Evolutionary conservation across 345 rosid species (phyloP).

Genomic region (Eucalyptus caleyi): DNA sequence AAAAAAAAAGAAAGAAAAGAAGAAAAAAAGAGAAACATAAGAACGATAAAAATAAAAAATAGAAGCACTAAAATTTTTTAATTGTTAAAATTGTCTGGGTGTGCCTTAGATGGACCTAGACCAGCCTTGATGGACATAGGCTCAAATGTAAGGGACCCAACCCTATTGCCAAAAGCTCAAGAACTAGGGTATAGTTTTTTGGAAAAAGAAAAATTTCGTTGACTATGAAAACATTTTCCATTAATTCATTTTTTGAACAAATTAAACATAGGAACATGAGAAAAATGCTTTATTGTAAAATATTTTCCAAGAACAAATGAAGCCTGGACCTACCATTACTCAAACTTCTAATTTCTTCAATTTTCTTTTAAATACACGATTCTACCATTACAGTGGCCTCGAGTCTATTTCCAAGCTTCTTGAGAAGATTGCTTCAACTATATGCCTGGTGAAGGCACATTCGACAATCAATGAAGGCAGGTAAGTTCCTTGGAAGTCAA

Average conservation of each 20-base stretch:
- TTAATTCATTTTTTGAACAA: rapidly evolving
- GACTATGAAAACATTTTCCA: no score
- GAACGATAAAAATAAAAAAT: no score
- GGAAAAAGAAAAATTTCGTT: no score
- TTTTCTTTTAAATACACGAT: no score
- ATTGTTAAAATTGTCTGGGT: rapidly evolving
- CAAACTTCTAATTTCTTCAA: rapidly evolving
- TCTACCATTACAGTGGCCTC: no score
- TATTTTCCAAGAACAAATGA: rapidly evolving
- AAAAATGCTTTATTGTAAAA: rapidly evolving
- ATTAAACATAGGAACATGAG: no score
- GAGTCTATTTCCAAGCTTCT: no score
- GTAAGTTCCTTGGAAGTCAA: not conserved
- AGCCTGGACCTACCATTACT: rapidly evolving
- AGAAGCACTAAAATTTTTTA: rapidly evolving
- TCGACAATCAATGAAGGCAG: not conserved
- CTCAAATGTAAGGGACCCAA: no score
- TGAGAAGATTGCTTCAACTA: no score
- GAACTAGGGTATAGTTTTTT: rapidly evolving
- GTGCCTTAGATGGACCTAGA: no score
- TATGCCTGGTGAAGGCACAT: not conserved
- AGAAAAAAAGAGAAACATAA: no score
- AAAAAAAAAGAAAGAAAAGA: rapidly evolving
- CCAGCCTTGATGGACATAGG: rapidly evolving
- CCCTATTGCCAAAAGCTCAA: rapidly evolving